These are phyloP conservation scores for Cystofilobasidium ferigula DNA, from an alignment of 768 basidiomycete species.

Conservation along the genomic window DNA sequence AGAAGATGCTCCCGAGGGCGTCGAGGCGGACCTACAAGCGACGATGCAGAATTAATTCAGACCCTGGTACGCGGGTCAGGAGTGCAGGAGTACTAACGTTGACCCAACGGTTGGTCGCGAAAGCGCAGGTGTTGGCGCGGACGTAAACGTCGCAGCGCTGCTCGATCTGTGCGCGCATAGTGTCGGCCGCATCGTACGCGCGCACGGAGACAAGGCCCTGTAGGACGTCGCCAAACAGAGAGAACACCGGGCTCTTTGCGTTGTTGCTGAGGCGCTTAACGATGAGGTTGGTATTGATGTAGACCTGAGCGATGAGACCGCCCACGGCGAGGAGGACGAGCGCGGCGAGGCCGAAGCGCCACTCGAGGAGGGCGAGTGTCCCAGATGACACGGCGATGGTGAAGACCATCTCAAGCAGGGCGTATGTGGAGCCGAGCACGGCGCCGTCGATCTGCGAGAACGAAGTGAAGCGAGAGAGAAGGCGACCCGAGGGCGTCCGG, in stretches of 20 bases:
- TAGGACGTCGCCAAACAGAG: constrained; percentile 44
- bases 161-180: constrained; percentile 44
- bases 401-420: constrained; percentile 35
- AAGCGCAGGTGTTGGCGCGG: not conserved
- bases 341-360: constrained; percentile 45
- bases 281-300: constrained; percentile 45
- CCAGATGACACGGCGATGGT: constrained; percentile 39
- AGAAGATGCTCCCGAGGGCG: constrained; percentile 49
- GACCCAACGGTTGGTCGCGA: constrained; percentile 42
- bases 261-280: constrained; percentile 38
- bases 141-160: constrained; percentile 50
- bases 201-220: constrained; percentile 52
- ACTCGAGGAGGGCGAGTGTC: constrained; percentile 44
- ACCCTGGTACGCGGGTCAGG: no score
- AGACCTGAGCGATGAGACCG: constrained; percentile 17
- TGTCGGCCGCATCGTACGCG: constrained; percentile 48
- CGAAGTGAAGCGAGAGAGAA: no score
- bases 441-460: constrained; percentile 26
- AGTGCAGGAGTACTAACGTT: no score
- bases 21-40: no score
- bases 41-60: no score
- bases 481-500: no score
- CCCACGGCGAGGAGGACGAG: constrained; percentile 37
- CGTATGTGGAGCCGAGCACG: constrained; percentile 14
- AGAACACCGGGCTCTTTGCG: constrained; percentile 45